Evolutionary conservation across 208 protist genomes (phyloP), one percentile per base, ranked within the genome.

Genomic region (Trypanosoma melophagium): DNA sequence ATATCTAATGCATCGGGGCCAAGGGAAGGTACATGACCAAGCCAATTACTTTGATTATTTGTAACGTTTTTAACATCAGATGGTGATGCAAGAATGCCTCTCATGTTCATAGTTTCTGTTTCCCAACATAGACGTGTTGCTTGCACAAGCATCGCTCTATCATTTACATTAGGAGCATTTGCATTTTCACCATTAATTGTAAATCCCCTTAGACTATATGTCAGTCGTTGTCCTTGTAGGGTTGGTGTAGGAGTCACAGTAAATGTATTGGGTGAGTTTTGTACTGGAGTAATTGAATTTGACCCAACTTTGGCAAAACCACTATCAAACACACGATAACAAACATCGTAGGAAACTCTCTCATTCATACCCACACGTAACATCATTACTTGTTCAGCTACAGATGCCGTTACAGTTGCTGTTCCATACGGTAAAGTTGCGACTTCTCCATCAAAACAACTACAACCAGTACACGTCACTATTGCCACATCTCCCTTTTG

Each of bases 141-240:
- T 19, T 45, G 42, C 53, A 94, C 88, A 57, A 96, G 64, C 88
- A 96, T 94, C 25, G 77, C 86, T 16, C 16, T 60, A 65, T 96
- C 90, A 17, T 54, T 51, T 52, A 45, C 44, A 21, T 21, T 55
- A 2, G 66, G 66, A 44, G 16, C 50, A 42, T 22, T 13, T 24
- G 22, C n/a, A 38, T 7, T 42, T 12, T 24, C 41, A 21, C 69
- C 60, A 14, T 19, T 41, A 10, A 57, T 49, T 42, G 67, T 76
- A 71, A 85, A 88, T 54, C 31, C 44, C 31, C 59, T 79, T 59
- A 93, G 78, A 50, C 57, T 86, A 77, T 85, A 81, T 42, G 47
- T 25, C 53, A 96, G 66, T 0, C 91, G 86, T 74, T 96, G 88
- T 16, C 91, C 91, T 56, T 94, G 91, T 68, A 79, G 89, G 3